These are phyloP conservation scores for Musa troglodytarum DNA, from an alignment of 176 grass and related monocot genomes.

Conservation along the genomic window DNA sequence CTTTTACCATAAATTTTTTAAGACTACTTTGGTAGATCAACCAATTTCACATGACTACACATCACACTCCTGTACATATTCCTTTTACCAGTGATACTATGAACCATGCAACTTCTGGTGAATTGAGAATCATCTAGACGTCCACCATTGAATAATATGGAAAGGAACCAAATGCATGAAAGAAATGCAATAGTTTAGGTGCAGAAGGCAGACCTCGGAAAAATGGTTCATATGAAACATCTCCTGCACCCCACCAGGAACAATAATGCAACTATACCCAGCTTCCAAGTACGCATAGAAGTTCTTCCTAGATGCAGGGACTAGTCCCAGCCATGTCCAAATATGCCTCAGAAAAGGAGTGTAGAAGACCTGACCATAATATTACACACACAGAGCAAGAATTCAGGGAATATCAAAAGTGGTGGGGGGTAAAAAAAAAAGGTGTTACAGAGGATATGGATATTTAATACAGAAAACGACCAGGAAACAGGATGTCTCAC, in stretches of 20 bases:
- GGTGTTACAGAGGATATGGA: neutral
- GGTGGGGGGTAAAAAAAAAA: neutral
- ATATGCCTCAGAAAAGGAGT: slow-evolving; percentile 91
- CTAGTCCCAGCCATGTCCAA: slow-evolving; percentile 82
- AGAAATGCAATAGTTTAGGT: neutral
- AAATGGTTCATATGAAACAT: slow-evolving; percentile 87
- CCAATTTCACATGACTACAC: too few species aligned
- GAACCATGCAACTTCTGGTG: too few species aligned
- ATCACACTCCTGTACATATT: too few species aligned
- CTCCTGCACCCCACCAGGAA: slow-evolving; percentile 93
- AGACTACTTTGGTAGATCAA: too few species aligned
- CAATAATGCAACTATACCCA: slow-evolving; percentile 63
- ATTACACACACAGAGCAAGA: neutral
- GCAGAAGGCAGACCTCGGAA: slow-evolving; percentile 46
- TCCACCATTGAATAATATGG: too few species aligned
- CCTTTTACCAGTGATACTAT: too few species aligned
- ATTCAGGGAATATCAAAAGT: neutral
- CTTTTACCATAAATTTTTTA: too few species aligned
- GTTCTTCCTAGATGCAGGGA: slow-evolving; percentile 64
- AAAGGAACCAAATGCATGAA: neutral
- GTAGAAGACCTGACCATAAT: slow-evolving; percentile 68
- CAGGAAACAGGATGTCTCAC: slow-evolving; percentile 29
- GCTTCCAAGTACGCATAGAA: slow-evolving; percentile 56
- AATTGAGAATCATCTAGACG: too few species aligned
- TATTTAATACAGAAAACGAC: neutral